phyloP scores from a whole-genome alignment of 1,284 basidiomycete species.

The Boletus mariae region DNA sequence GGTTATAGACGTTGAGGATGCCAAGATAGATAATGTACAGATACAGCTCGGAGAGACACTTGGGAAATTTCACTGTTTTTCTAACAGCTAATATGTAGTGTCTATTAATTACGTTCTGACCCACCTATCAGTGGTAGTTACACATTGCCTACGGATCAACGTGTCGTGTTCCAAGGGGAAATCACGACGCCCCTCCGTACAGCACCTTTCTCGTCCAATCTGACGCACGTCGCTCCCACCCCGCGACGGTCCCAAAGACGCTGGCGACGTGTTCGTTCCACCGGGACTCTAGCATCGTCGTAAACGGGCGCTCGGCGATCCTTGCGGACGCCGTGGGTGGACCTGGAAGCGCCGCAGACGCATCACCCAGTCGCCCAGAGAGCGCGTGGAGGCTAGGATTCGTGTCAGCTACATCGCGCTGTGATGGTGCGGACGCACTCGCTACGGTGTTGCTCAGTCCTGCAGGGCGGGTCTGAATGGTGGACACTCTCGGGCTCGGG shows the following conservation, averaged over 20 bases:
- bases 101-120: too few species aligned
- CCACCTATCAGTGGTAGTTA: too few species aligned
- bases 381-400: slow-evolving; percentile 43
- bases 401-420: background rate
- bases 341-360: slow-evolving; percentile 40
- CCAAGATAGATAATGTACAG: background rate
- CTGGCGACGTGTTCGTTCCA: slow-evolving; percentile 53
- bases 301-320: slow-evolving; percentile 42
- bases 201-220: slow-evolving; percentile 43
- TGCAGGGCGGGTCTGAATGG: slow-evolving; percentile 15
- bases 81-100: background rate
- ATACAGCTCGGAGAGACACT: background rate
- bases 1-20: slow-evolving; percentile 25
- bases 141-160: too few species aligned
- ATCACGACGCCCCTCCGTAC: slow-evolving; percentile 34
- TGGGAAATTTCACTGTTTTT: background rate
- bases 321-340: slow-evolving; percentile 50
- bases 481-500: background rate
- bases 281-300: slow-evolving; percentile 40
- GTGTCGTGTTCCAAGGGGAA: too few species aligned
- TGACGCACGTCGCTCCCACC: slow-evolving; percentile 41
- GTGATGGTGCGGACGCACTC: slow-evolving; percentile 43
- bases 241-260: slow-evolving; percentile 39
- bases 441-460: slow-evolving; percentile 47
- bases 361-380: slow-evolving; percentile 44